A percentile compares a stretch with the other conserved stretches of the same genome.
These are phyloP conservation scores for Ochromonas danica DNA, from an alignment of 108 stramenopile species.

Conservation along the genomic window DNA sequence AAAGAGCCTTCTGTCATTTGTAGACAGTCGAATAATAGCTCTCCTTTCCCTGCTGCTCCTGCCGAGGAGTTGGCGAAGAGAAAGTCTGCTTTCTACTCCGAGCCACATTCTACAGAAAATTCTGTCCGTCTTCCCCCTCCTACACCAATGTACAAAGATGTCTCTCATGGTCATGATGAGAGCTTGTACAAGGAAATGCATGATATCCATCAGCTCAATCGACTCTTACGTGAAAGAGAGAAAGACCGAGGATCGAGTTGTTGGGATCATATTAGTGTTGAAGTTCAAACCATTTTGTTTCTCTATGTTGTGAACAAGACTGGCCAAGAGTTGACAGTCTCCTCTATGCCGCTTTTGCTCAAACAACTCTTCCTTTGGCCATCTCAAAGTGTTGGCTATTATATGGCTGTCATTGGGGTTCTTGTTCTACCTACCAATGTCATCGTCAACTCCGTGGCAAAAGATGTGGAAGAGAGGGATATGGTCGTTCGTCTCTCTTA, in stretches of 20 bases:
- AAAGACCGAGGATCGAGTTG: neutral
- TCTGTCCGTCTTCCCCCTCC: too few species aligned
- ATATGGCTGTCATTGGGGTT: slow-evolving; percentile 11
- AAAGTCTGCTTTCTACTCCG: too few species aligned
- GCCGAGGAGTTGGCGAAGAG: too few species aligned
- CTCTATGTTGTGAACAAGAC: slow-evolving; percentile 13
- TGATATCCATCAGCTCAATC: too few species aligned
- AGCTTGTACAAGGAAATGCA: too few species aligned
- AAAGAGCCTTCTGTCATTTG: too few species aligned
- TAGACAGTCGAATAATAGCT: too few species aligned
- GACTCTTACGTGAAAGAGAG: neutral
- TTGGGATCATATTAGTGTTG: neutral
- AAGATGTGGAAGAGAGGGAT: slow-evolving; percentile 6
- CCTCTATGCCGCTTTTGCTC: neutral
- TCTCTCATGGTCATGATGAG: too few species aligned
- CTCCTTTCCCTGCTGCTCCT: too few species aligned
- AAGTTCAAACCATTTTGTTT: slow-evolving; percentile 4
- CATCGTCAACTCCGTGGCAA: neutral
- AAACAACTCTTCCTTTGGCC: neutral
- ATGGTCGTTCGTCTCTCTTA: neutral
- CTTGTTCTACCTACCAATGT: slow-evolving; percentile 1
- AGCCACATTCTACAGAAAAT: too few species aligned
- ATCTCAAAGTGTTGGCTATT: neutral
- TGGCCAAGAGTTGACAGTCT: slow-evolving; percentile 11
- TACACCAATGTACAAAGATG: too few species aligned